Evolutionary conservation across 2,329 filamentous ascomycete species (phyloP).

Genomic region (Fusarium nanum): DNA sequence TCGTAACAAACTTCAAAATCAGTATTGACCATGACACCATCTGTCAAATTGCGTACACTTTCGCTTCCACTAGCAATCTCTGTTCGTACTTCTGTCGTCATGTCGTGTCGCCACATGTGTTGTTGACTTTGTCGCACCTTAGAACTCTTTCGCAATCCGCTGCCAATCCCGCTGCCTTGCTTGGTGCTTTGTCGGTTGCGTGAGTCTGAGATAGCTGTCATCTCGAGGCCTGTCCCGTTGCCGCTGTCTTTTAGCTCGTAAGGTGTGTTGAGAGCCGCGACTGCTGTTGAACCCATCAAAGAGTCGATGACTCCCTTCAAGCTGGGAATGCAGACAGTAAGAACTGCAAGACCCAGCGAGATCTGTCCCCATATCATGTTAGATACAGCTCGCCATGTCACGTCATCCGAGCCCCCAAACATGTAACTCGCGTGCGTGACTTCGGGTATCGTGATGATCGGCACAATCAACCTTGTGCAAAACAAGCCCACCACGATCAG

Average conservation of each 20-base stretch:
- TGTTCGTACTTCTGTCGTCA: not conserved
- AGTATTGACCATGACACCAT: constrained; percentile 38
- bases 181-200: constrained; percentile 18
- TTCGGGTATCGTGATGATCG: constrained; percentile 35
- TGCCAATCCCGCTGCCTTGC: not conserved
- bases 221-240: constrained; percentile 32
- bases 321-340: constrained; percentile 42
- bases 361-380: constrained; percentile 41
- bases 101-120: constrained; percentile 31
- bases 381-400: constrained; percentile 31
- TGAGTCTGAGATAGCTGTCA: constrained; percentile 24
- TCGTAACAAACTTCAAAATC: constrained; percentile 45
- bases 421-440: constrained; percentile 28
- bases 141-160: constrained; percentile 2
- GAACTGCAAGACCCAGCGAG: constrained; percentile 34
- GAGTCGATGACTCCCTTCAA: constrained; percentile 43
- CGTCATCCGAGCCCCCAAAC: constrained; percentile 24
- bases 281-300: constrained; percentile 32
- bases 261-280: constrained; percentile 35
- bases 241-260: constrained; percentile 40
- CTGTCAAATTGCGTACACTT: constrained; percentile 41
- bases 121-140: constrained; percentile 6
- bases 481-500: constrained; percentile 36
- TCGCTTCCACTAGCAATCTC: constrained; percentile 35
- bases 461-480: constrained; percentile 40